Percentiles rank a stretch among this genome's conserved stretches.
These are phyloP conservation scores for Eutrema heterophyllum DNA, from an alignment of 345 rosid genomes.

Conservation along the genomic window DNA sequence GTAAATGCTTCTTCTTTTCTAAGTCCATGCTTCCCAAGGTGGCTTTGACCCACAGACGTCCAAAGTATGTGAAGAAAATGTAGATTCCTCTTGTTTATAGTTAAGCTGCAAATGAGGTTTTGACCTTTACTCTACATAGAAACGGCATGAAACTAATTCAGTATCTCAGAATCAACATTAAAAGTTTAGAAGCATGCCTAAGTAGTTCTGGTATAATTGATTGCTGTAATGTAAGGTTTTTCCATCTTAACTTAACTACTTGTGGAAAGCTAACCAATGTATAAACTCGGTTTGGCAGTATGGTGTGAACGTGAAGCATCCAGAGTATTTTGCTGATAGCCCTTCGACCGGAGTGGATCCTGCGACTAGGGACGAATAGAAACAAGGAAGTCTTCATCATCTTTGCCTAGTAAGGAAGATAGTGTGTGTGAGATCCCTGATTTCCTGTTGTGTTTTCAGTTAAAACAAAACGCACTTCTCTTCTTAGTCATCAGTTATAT, in stretches of 20 bases:
- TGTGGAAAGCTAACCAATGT: conserved; percentile 5
- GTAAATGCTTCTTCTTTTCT: conserved; percentile 35
- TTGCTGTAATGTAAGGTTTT: not conserved
- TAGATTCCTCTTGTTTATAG: not conserved
- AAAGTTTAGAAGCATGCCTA: not conserved
- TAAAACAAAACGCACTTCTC: not conserved
- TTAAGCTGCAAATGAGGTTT: conserved; percentile 1
- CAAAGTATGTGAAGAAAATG: not conserved
- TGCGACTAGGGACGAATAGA: conserved; percentile 56
- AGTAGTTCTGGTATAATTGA: not conserved
- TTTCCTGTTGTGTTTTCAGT: conserved; percentile 2
- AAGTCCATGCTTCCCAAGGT: not conserved
- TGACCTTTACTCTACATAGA: not conserved
- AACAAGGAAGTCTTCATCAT: not conserved
- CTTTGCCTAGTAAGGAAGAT: not conserved
- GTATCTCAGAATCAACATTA: not conserved
- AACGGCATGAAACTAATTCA: not conserved
- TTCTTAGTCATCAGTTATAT: conserved; percentile 8
- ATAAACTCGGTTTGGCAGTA: conserved; percentile 43
- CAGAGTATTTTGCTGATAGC: conserved; percentile 84
- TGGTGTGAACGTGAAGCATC: conserved; percentile 90
- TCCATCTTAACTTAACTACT: not conserved
- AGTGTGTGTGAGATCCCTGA: not conserved
- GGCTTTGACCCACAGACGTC: not conserved
- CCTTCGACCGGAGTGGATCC: conserved; percentile 64